Evolutionary conservation across 192 early-diverging fungal genomes (phyloP).

Genomic region (Dissophora ornata): DNA sequence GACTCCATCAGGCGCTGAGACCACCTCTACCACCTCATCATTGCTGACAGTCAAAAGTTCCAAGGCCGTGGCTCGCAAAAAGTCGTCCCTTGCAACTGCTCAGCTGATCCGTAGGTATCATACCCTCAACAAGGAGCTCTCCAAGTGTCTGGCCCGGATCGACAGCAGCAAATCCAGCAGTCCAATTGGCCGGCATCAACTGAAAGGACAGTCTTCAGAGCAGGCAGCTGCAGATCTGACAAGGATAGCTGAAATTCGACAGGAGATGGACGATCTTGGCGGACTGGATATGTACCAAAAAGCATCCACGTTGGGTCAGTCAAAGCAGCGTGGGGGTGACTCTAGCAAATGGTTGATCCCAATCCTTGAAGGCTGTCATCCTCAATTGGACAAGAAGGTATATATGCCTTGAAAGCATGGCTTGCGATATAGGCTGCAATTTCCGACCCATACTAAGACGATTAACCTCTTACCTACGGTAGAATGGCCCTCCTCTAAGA

Average conservation of each 20-base stretch:
- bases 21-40: conserved; percentile 39
- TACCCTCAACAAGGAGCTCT: conserved; percentile 81
- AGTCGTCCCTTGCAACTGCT: conserved; percentile 71
- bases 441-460: neutral
- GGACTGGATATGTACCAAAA: conserved; percentile 91
- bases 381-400: conserved; percentile 38
- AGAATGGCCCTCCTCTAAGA: conserved; percentile 49
- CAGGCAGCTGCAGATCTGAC: conserved; percentile 21
- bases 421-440: neutral
- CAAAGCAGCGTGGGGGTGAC: conserved; percentile 83
- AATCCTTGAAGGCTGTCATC: conserved; percentile 56
- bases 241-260: conserved; percentile 48
- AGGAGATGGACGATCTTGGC: conserved; percentile 77
- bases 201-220: neutral
- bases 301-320: conserved; percentile 84
- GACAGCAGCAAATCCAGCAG: conserved; percentile 16
- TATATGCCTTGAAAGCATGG: neutral
- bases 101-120: conserved; percentile 83
- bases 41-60: conserved; percentile 37
- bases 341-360: conserved; percentile 85
- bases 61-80: conserved; percentile 54
- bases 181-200: conserved; percentile 8
- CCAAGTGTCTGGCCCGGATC: conserved; percentile 56
- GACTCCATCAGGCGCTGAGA: conserved; percentile 35
- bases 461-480: conserved; percentile 1